Base-by-base conservation (phyloP, 371 early-diverging fungal species). In the Racocetra persica region DNA sequence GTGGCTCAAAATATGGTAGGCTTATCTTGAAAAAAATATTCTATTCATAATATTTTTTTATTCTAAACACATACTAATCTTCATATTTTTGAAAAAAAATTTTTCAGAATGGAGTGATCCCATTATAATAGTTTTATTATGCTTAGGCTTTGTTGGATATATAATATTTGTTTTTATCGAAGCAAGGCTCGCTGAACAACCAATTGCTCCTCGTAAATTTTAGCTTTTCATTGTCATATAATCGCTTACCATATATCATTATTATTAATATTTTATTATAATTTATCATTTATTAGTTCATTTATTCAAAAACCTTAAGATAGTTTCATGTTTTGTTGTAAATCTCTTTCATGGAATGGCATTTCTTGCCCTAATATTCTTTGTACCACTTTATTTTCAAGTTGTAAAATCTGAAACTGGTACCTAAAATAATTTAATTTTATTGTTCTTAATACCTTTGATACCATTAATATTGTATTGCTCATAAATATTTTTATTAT, bases 351-450 rank as follows among this genome's bases (percentile, higher is more conserved):
- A 88, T 32, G 90, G 92, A 22, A 84, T 89, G 66, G 83, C 83
- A 22, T 90, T 91, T 84, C 87, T 89, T 60, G 83, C 84, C 1
- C 80, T 87, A 8, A 84, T 92, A 16, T 96, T 92, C 81, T 94
- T 93, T 83, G 88, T 92, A 11, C 91, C 94, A 6, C 62, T 91
- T 45, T 90, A 88, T 69, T 92, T 89, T 85, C 91, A 90, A 71
- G 82, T 87, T 52, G 86, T 88, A 66, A 83, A 86, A 79, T 82
- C 80, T 20, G 84, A 86, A 49, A 81, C 62, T 28, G 72, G 72
- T 72, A 69, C 2, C 13, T 41, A 49, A 38, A n/a, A 13, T n/a
- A n/a, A 55, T 55, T 55, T 55, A 8, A 59, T 22, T 22, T 13
- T 22, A 59, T 59, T 22, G 20, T 59, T 2, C 0, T 20, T 22